Percentiles rank a stretch among this genome's conserved stretches.
Conservation (phyloP, 2,329 filamentous ascomycete genomes). For the Gyromitra esculenta region DNA sequence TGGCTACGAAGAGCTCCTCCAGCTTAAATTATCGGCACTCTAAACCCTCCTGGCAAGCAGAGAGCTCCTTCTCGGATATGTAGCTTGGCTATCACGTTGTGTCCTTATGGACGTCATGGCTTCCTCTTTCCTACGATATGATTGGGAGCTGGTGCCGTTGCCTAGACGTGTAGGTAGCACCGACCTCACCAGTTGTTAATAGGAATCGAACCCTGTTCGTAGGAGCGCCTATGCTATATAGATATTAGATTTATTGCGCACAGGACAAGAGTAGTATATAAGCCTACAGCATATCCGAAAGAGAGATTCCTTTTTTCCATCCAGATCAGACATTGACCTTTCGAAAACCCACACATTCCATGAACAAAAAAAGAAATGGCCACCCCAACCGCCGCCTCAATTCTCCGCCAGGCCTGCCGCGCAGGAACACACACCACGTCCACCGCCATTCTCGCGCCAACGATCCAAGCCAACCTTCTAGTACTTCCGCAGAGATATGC, state of each 20-base stretch:
- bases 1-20: conserved; percentile 7
- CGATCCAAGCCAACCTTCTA: conserved; percentile 71
- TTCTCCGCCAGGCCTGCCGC: conserved; percentile 63
- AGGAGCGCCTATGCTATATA: conserved; percentile 21
- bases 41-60: background rate
- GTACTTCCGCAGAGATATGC: conserved; percentile 69
- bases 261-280: background rate
- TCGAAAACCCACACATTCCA: background rate
- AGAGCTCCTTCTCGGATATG: conserved; percentile 13
- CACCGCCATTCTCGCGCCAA: conserved; percentile 68
- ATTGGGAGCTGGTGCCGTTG: background rate
- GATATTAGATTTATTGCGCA: background rate
- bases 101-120: background rate
- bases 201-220: background rate
- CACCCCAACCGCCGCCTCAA: conserved; percentile 58
- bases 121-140: background rate
- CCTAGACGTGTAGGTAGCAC: conserved; percentile 3
- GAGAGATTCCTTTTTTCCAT: background rate
- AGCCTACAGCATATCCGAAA: background rate
- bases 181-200: conserved; percentile 2
- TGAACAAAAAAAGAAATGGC: background rate
- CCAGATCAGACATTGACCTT: background rate
- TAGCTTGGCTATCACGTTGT: background rate
- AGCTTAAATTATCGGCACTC: background rate
- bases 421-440: conserved; percentile 61